A percentile compares a stretch with the other conserved stretches of the same genome.
phyloP scores from a whole-genome alignment of 306 rosid genomes.

The Hylodesmum podocarpum region DNA sequence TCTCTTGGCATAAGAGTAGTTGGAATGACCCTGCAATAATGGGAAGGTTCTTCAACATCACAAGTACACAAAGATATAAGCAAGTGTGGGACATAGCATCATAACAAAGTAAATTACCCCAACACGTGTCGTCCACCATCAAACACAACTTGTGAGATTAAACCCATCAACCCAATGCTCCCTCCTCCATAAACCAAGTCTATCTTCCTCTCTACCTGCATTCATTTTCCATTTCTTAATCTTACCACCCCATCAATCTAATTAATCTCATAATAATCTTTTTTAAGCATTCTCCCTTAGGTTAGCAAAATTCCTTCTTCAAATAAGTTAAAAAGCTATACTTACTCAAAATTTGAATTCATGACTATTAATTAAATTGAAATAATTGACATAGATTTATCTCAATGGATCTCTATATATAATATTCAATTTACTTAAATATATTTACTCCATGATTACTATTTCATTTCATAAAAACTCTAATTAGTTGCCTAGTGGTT shows the following conservation, averaged over 20 bases:
- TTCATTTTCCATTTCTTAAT: not conserved
- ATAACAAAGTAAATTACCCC: slow-evolving; percentile 47
- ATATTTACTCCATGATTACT: too few relatives aligned
- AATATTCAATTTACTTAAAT: too few relatives aligned
- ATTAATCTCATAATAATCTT: too few relatives aligned
- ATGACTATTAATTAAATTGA: too few relatives aligned
- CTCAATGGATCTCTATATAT: too few relatives aligned
- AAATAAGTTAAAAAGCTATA: too few relatives aligned
- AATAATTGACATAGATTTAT: too few relatives aligned
- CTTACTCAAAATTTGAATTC: too few relatives aligned
- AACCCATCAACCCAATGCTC: slow-evolving; percentile 92
- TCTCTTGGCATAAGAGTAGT: slow-evolving; percentile 84
- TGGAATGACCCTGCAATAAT: slow-evolving; percentile 70
- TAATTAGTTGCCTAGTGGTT: too few relatives aligned
- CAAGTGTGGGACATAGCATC: not conserved
- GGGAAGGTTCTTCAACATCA: not conserved
- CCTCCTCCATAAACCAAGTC: slow-evolving; percentile 99
- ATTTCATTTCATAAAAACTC: too few relatives aligned
- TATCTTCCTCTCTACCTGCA: slow-evolving; percentile 81
- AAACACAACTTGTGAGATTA: slow-evolving; percentile 75
- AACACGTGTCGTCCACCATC: slow-evolving; percentile 97
- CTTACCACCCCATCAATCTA: not conserved
- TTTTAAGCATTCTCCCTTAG: too few relatives aligned
- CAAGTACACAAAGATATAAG: not conserved
- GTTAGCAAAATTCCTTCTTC: too few relatives aligned